Evolutionary conservation across 495 filamentous ascomycete species (phyloP).

Genomic region (Beverwykella pulmonaria): DNA sequence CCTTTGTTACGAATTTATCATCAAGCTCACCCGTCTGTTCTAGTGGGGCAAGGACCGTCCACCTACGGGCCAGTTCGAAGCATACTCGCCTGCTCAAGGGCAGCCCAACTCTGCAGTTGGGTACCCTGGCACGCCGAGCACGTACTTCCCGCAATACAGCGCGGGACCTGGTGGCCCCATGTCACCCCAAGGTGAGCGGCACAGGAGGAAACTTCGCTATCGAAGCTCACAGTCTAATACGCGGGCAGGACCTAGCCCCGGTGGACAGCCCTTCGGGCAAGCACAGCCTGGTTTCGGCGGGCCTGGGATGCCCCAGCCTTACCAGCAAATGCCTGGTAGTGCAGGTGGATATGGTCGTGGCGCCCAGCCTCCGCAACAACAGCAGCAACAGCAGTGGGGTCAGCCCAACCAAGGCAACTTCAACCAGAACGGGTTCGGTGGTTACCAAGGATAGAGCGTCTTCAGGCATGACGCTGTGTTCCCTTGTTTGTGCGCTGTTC

Average conservation of each 20-base stretch:
- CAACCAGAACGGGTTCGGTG: slow-evolving; percentile 41
- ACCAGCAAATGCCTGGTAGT: slow-evolving; percentile 54
- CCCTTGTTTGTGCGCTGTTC: slow-evolving; percentile 16
- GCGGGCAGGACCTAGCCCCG: slow-evolving; percentile 59
- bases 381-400: slow-evolving; percentile 35
- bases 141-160: slow-evolving; percentile 90
- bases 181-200: slow-evolving; percentile 64
- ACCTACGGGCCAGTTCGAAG: slow-evolving; percentile 79
- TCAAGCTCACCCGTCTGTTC: not conserved
- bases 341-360: slow-evolving; percentile 46
- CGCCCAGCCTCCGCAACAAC: slow-evolving; percentile 24
- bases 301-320: slow-evolving; percentile 58
- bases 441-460: slow-evolving; percentile 45
- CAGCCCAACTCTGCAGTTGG: slow-evolving; percentile 58
- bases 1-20: slow-evolving; percentile 1
- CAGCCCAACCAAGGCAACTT: slow-evolving; percentile 42
- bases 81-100: slow-evolving; percentile 72
- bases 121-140: slow-evolving; percentile 70
- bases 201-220: slow-evolving; percentile 32
- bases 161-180: slow-evolving; percentile 56
- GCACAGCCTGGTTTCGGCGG: slow-evolving; percentile 62
- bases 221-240: slow-evolving; percentile 28
- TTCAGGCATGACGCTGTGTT: not conserved
- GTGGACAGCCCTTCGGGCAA: slow-evolving; percentile 62
- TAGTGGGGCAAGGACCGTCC: slow-evolving; percentile 99